These are phyloP conservation scores for Syzygium oleosum DNA, from an alignment of 345 rosid genomes.

Conservation along the genomic window DNA sequence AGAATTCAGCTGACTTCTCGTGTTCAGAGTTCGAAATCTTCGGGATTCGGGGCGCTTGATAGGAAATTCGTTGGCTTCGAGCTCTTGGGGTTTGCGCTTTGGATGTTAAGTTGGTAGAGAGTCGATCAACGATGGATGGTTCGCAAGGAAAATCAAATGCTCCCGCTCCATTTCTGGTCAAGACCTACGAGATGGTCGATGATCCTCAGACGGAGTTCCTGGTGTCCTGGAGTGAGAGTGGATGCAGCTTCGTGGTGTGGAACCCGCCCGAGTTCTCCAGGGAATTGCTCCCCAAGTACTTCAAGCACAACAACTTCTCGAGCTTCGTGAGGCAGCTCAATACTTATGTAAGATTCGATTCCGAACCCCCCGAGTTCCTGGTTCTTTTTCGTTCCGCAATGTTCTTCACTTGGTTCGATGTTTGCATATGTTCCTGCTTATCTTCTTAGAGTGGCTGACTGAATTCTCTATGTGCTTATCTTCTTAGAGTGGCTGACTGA, in stretches of 20 bases:
- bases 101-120: not conserved
- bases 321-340: constrained; percentile 22
- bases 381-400: not conserved
- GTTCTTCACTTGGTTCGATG: not conserved
- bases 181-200: constrained; percentile 22
- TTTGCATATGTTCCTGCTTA: not conserved
- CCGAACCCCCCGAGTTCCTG: not conserved
- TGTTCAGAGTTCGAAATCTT: not conserved
- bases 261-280: constrained; percentile 9
- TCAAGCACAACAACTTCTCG: constrained; percentile 26
- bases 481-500: not conserved
- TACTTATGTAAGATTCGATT: constrained; percentile 4
- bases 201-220: constrained; percentile 9
- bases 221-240: constrained; percentile 15
- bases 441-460: not conserved
- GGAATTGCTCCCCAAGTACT: constrained; percentile 16
- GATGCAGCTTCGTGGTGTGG: constrained; percentile 13
- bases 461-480: not conserved
- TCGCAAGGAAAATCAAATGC: not conserved
- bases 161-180: constrained; percentile 15
- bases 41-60: not conserved
- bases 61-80: not conserved
- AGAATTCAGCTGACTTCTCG: not conserved
- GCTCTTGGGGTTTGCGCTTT: not conserved
- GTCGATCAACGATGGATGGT: not conserved